phyloP scores from a whole-genome alignment of 768 basidiomycete genomes.

The Phlegmacium glaucopus region DNA sequence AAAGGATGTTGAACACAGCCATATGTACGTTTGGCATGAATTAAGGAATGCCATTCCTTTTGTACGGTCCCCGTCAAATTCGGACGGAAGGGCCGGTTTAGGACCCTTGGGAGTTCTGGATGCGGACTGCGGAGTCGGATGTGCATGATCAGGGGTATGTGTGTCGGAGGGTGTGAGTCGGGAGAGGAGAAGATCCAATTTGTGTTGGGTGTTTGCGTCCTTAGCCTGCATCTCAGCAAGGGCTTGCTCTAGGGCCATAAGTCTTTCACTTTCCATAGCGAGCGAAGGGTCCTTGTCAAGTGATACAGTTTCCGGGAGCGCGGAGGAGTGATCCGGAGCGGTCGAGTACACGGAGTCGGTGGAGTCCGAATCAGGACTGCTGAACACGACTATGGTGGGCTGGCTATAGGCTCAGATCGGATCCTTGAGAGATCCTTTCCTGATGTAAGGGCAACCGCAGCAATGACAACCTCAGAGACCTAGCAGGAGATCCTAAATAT shows the following conservation, averaged over 20 bases:
- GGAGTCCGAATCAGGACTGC: not conserved
- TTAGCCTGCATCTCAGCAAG: too few relatives aligned
- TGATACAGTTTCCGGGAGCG: too few relatives aligned
- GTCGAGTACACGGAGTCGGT: not conserved
- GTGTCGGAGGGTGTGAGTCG: too few relatives aligned
- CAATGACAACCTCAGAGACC: too few relatives aligned
- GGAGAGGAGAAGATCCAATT: too few relatives aligned
- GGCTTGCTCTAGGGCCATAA: too few relatives aligned
- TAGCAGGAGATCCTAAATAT: too few relatives aligned
- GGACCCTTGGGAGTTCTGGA: too few relatives aligned
- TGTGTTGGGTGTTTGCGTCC: too few relatives aligned
- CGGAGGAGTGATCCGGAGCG: not conserved
- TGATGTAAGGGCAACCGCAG: slow-evolving; percentile 1
- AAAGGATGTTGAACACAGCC: not conserved
- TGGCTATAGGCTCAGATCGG: not conserved
- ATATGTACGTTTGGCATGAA: slow-evolving; percentile 1
- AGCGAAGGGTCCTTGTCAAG: too few relatives aligned
- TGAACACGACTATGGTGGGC: too few relatives aligned
- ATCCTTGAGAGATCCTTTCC: not conserved
- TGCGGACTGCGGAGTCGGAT: not conserved
- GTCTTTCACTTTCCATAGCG: too few relatives aligned
- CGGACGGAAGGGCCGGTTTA: not conserved
- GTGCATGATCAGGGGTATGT: not conserved
- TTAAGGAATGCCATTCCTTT: slow-evolving; percentile 2
- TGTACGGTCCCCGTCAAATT: slow-evolving; percentile 3